These are phyloP conservation scores for Fusarium kyushuense DNA, from an alignment of 2,329 filamentous ascomycete species.

Conservation along the genomic window DNA sequence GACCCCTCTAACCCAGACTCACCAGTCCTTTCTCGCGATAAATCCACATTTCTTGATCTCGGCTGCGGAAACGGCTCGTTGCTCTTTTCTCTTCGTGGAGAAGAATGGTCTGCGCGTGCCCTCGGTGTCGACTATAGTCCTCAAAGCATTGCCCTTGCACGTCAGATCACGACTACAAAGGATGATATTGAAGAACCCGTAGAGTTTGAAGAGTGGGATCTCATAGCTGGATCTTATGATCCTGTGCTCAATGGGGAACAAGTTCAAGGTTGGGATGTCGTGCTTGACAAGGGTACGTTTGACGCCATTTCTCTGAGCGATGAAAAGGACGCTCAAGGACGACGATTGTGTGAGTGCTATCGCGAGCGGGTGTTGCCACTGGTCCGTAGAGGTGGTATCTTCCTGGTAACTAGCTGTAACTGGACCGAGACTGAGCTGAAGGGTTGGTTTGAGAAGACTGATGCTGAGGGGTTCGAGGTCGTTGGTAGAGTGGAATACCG, in stretches of 20 bases:
- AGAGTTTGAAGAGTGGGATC: slow-evolving; percentile 71
- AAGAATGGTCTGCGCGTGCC: slow-evolving; percentile 74
- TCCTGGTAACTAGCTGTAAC: slow-evolving; percentile 95
- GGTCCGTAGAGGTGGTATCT: slow-evolving; percentile 76
- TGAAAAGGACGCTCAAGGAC: slow-evolving; percentile 64
- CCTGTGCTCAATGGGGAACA: slow-evolving; percentile 51
- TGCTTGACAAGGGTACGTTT: slow-evolving; percentile 98
- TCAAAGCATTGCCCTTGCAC: slow-evolving; percentile 79
- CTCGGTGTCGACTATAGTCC: slow-evolving; percentile 90
- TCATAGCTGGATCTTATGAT: slow-evolving; percentile 61
- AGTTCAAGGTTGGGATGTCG: slow-evolving; percentile 80
- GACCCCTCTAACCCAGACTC: slow-evolving; percentile 44
- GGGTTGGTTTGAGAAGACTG: slow-evolving; percentile 75
- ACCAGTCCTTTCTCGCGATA: slow-evolving; percentile 43
- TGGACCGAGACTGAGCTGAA: slow-evolving; percentile 93
- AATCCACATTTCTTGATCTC: slow-evolving; percentile 81
- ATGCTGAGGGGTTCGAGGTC: slow-evolving; percentile 63
- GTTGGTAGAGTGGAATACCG: slow-evolving; percentile 82
- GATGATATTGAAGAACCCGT: slow-evolving; percentile 48
- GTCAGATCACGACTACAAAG: slow-evolving; percentile 64
- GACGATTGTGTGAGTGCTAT: slow-evolving; percentile 81
- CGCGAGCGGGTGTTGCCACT: slow-evolving; percentile 74
- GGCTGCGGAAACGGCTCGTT: slow-evolving; percentile 95
- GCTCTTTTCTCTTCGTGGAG: slow-evolving; percentile 80
- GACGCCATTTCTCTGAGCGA: slow-evolving; percentile 87